phyloP scores from a whole-genome alignment of 352 stramenopile genomes.

The Pythium inflatum region DNA sequence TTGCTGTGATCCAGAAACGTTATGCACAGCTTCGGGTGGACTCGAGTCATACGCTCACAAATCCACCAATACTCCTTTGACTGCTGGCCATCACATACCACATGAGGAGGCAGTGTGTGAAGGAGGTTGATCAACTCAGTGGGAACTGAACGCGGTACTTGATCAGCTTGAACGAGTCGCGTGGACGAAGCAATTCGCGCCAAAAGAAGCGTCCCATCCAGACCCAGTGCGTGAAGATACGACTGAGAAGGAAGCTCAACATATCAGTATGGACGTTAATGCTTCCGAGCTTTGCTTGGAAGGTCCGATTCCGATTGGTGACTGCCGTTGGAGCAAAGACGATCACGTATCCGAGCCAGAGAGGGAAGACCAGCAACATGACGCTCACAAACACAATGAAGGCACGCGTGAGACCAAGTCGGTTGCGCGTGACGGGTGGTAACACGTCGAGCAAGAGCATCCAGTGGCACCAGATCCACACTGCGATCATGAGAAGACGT shows the following conservation, averaged over 20 bases:
- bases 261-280: no score
- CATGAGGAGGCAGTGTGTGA: no score
- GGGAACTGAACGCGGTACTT: no score
- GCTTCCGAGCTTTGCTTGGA: background rate
- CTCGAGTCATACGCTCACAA: no score
- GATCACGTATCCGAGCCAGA: constrained; percentile 10
- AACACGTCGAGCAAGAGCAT: constrained; percentile 29
- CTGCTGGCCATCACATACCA: no score
- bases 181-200: no score
- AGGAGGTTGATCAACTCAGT: no score
- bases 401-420: constrained; percentile 3
- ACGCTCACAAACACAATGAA: constrained; percentile 17
- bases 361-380: background rate
- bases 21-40: no score
- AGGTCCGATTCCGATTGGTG: constrained; percentile 6
- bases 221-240: constrained; percentile 22
- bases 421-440: constrained; percentile 4
- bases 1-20: no score
- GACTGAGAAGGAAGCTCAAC: constrained; percentile 7
- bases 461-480: constrained; percentile 25
- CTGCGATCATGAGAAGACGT: constrained; percentile 8
- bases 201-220: constrained; percentile 17
- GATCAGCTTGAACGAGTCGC: no score
- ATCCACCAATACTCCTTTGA: no score
- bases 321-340: background rate